A percentile compares a stretch with the other conserved stretches of the same genome.
phyloP scores from a whole-genome alignment of 2,329 filamentous ascomycete genomes.

The Thermoascus crustaceus region DNA sequence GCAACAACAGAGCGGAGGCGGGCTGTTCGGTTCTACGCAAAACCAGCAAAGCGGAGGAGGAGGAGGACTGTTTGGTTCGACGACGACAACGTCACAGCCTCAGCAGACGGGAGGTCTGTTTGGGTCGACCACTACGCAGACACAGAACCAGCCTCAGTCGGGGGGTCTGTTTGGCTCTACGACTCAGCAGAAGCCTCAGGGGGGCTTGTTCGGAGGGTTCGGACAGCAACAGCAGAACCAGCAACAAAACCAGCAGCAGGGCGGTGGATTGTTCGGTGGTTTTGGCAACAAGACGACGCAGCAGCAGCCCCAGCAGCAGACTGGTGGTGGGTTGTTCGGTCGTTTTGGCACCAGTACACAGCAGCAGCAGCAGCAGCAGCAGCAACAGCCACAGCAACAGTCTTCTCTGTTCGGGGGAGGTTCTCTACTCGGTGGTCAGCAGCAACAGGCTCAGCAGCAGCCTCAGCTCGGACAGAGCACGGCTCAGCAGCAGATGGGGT shows the following conservation, averaged over 20 bases:
- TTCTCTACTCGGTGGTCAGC: constrained; percentile 17
- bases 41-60: constrained; percentile 14
- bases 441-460: constrained; percentile 21
- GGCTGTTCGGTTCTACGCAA: constrained; percentile 17
- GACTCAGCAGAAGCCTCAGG: constrained; percentile 19
- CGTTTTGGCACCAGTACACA: constrained; percentile 24
- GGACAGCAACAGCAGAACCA: constrained; percentile 11
- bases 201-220: constrained; percentile 20
- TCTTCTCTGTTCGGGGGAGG: constrained; percentile 21
- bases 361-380: constrained; percentile 35
- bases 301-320: constrained; percentile 24
- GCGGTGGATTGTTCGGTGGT: constrained; percentile 15
- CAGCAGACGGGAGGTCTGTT: constrained; percentile 25
- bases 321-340: constrained; percentile 35
- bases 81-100: constrained; percentile 18
- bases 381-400: constrained; percentile 12
- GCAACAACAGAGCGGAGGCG: constrained; percentile 14
- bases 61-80: constrained; percentile 19
- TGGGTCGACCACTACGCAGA: no score
- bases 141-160: constrained; percentile 14
- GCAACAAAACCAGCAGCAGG: constrained; percentile 13
- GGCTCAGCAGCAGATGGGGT: constrained; percentile 25
- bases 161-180: constrained; percentile 20
- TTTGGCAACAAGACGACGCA: constrained; percentile 12
- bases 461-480: constrained; percentile 36